phyloP scores from a whole-genome alignment of 1,139 yeast species.

The Saccharomyces hybrid region DNA sequence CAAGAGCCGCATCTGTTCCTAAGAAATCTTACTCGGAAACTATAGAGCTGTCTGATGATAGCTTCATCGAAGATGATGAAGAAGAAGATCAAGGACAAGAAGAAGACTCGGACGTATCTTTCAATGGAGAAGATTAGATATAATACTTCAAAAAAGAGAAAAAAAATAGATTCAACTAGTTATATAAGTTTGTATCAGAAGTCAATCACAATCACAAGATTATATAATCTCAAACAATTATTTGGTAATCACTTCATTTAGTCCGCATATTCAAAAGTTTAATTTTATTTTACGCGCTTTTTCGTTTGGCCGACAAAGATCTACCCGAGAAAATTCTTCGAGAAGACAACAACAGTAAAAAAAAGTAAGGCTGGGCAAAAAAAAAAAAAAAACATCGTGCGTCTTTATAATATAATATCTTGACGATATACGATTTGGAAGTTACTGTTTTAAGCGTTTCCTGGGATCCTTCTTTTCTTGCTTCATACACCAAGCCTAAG shows the following conservation, averaged over 20 bases:
- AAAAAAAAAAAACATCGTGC: not conserved
- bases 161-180: not conserved
- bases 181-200: not conserved
- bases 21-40: constrained; percentile 18
- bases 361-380: not conserved
- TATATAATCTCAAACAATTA: not conserved
- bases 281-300: not conserved
- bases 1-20: constrained; percentile 23
- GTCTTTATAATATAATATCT: not conserved
- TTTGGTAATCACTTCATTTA: not conserved
- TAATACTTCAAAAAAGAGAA: not conserved
- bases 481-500: not conserved
- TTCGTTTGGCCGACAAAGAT: not conserved
- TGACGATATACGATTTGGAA: not conserved
- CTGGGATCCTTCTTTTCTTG: not conserved
- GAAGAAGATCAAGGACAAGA: constrained; percentile 16
- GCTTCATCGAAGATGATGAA: constrained; percentile 26
- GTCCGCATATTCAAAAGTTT: not conserved
- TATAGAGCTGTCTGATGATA: constrained; percentile 27
- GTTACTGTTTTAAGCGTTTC: not conserved
- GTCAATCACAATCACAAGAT: not conserved
- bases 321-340: not conserved
- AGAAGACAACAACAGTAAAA: not conserved
- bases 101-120: constrained; percentile 23
- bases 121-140: constrained; percentile 17